Base-by-base conservation (phyloP, 768 basidiomycete species). In the Kwoniella mangroviensis region DNA sequence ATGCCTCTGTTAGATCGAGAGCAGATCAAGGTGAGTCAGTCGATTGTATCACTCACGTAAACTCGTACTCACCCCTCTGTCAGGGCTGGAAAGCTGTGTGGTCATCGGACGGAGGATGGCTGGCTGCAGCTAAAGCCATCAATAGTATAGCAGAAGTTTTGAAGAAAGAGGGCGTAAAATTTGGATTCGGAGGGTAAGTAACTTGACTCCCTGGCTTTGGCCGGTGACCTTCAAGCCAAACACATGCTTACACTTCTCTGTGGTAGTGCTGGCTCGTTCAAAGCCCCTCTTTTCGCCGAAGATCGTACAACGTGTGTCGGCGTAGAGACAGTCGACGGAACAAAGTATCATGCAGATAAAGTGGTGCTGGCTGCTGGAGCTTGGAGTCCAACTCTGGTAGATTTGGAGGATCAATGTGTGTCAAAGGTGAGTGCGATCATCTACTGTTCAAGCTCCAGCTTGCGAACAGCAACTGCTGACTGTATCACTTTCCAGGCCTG, bases 301-400 rank as follows among this genome's bases (percentile, higher is more conserved):
- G 70, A 72, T 21, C 71, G 67, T 15, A 70, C 54, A 17, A 68
- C 65, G 1, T 78, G 77, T 60, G 53, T 74, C 49, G 79, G 79
- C n/a, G 72, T 74, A 4, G 66, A 68, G 26, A 59, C 73, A 11
- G 72, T 70, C 13, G 79, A 80, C 57, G 77, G 79, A 0, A 69
- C 69, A 9, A 55, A 53, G 21, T 65, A 70, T 22, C 28, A 59
- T 15, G 77, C 77, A 2, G 79, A 81, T 59, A 65, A 73, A 26
- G 78, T 79, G 7, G 67, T 81, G 19, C 61, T 81, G 40, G 75
- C 75, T 15, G 71, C 75, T 11, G 79, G 79, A 49, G 79, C 79
- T 13, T 79, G 77, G 79, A 73, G 60, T 13, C 75, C 75, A 15
- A 66, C 58, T 4, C 52, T 79, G 17, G 63, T 81, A 15, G 73